These are phyloP conservation scores for Eimeria acervulina DNA, from an alignment of 169 alveolate species.

Conservation along the genomic window DNA sequence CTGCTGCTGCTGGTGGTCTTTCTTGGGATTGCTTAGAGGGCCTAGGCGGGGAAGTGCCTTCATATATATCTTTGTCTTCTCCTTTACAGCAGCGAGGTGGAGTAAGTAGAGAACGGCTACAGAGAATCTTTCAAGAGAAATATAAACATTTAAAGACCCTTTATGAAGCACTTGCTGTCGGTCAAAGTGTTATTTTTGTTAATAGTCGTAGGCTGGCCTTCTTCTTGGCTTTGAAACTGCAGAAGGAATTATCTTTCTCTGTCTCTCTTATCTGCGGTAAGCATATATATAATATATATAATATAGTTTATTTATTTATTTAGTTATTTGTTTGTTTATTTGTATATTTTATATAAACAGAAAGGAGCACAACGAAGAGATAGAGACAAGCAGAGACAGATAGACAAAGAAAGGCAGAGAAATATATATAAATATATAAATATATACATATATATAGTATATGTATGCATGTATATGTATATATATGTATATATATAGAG, in stretches of 20 bases:
- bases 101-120: conserved; percentile 85
- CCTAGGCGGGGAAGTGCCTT: background rate
- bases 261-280: conserved; percentile 93
- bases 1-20: background rate
- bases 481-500: too few relatives aligned
- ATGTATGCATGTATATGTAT: too few relatives aligned
- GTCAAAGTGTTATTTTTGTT: conserved; percentile 98
- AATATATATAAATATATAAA: too few relatives aligned
- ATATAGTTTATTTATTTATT: too few relatives aligned
- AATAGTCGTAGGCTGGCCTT: conserved; percentile 97
- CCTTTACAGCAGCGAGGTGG: background rate
- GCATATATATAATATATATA: background rate
- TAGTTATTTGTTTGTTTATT: too few relatives aligned
- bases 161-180: conserved; percentile 97
- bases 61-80: background rate
- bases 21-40: background rate
- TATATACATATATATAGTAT: too few relatives aligned
- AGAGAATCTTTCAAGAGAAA: conserved; percentile 88
- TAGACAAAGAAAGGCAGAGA: too few relatives aligned
- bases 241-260: conserved; percentile 92
- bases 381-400: too few relatives aligned
- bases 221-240: conserved; percentile 94
- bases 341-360: too few relatives aligned
- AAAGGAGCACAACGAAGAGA: too few relatives aligned
- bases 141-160: conserved; percentile 95